A percentile compares a stretch with the other conserved stretches of the same genome.
These are phyloP conservation scores for Talaromyces sp. DNA, from an alignment of 2,329 filamentous ascomycete genomes.

Conservation along the genomic window DNA sequence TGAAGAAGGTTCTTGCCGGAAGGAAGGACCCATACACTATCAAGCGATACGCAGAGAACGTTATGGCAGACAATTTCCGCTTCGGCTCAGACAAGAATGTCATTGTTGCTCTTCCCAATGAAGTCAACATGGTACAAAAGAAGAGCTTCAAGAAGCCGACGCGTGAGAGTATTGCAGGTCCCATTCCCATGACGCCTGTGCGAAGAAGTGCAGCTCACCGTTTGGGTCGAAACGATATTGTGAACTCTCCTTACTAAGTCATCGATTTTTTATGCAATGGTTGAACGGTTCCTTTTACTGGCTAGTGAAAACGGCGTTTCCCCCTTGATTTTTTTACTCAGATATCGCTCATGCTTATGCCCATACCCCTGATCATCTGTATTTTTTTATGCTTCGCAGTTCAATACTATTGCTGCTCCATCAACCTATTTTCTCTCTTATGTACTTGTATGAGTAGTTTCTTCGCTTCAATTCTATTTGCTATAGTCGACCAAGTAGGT, in stretches of 20 bases:
- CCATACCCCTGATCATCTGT: conserved; percentile 4
- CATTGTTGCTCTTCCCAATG: conserved; percentile 92
- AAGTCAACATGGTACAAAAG: conserved; percentile 96
- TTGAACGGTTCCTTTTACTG: background rate
- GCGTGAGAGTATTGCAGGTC: conserved; percentile 79
- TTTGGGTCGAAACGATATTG: conserved; percentile 76
- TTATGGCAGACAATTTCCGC: conserved; percentile 98
- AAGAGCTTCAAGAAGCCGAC: conserved; percentile 80
- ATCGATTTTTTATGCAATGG: conserved; percentile 8
- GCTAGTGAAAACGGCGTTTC: background rate
- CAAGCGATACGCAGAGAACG: conserved; percentile 90
- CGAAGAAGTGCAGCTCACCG: conserved; percentile 33
- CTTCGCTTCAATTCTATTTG: background rate
- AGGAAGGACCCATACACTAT: conserved; percentile 88
- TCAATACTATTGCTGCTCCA: background rate
- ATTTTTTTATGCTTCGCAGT: background rate
- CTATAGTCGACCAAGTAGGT: background rate
- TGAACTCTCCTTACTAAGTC: conserved; percentile 55
- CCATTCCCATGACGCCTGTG: conserved; percentile 46
- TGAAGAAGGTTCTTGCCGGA: conserved; percentile 81
- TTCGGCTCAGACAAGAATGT: conserved; percentile 97
- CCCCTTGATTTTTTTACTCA: background rate
- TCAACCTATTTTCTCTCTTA: background rate
- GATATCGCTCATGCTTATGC: background rate
- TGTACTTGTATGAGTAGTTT: background rate